phyloP scores from a whole-genome alignment of 768 basidiomycete species.

The Lactarius trivialis region DNA sequence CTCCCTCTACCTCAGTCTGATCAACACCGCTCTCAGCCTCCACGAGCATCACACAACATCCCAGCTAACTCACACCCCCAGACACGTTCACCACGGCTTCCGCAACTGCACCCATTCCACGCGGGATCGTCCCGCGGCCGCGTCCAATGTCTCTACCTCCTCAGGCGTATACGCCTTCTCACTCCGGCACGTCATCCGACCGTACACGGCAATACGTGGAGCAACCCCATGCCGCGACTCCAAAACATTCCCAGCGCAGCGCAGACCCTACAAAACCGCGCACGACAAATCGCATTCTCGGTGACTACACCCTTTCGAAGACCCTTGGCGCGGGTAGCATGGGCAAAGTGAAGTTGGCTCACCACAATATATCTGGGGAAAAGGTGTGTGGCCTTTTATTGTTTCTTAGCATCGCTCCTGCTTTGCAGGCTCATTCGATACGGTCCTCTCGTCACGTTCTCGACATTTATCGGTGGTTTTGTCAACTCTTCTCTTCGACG shows the following conservation, averaged over 20 bases:
- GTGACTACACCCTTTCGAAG: conserved; percentile 94
- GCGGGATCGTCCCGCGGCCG: conserved; percentile 33
- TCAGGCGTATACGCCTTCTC: conserved; percentile 38
- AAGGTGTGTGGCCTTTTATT: conserved; percentile 55
- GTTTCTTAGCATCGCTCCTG: conserved; percentile 53
- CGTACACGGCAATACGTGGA: conserved; percentile 25
- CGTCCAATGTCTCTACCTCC: conserved; percentile 75
- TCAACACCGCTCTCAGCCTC: conserved; percentile 15
- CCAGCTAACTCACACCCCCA: conserved; percentile 29
- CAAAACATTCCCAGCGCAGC: conserved; percentile 17
- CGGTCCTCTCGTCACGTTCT: background rate
- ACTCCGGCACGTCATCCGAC: conserved; percentile 27
- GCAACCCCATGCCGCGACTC: conserved; percentile 19
- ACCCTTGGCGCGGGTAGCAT: conserved; percentile 96
- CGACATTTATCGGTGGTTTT: background rate
- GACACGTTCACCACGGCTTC: conserved; percentile 10
- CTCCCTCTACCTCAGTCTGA: background rate
- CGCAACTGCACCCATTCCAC: conserved; percentile 18
- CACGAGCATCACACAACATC: conserved; percentile 28
- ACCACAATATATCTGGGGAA: conserved; percentile 81
- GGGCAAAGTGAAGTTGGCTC: conserved; percentile 98
- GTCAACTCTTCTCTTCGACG: background rate
- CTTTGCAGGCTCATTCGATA: background rate
- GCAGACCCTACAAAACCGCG: conserved; percentile 27
- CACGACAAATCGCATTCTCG: conserved; percentile 55